A percentile compares a stretch with the other conserved stretches of the same genome.
Conservation (phyloP, 1,139 yeast genomes). For the Candida sanyaensis region DNA sequence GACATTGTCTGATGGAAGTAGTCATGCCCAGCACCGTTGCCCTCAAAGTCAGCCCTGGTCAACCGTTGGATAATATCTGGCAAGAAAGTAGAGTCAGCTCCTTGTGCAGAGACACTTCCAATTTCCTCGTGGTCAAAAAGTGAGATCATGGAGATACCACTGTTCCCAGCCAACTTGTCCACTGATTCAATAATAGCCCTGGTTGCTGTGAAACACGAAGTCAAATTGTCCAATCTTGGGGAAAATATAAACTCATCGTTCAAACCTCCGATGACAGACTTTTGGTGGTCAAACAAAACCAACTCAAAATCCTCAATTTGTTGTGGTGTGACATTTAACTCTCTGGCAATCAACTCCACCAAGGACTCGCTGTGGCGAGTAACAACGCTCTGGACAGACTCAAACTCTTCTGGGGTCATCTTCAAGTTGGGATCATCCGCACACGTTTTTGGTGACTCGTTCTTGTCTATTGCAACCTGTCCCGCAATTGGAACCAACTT, state of each 20-base stretch:
- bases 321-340: conserved; percentile 47
- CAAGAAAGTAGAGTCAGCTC: conserved; percentile 90
- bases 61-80: conserved; percentile 76
- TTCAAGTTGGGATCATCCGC: conserved; percentile 47
- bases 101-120: conserved; percentile 93
- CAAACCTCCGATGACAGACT: conserved; percentile 81
- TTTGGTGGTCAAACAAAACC: conserved; percentile 83
- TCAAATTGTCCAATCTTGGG: conserved; percentile 90
- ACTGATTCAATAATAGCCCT: conserved; percentile 66
- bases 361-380: conserved; percentile 77
- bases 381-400: conserved; percentile 64
- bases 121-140: conserved; percentile 94
- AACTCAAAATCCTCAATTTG: conserved; percentile 90
- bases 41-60: conserved; percentile 40
- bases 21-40: conserved; percentile 14
- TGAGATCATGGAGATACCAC: conserved; percentile 70
- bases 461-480: conserved; percentile 44
- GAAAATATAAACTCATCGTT: conserved; percentile 89
- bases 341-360: conserved; percentile 66
- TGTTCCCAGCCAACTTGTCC: conserved; percentile 41
- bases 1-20: conserved; percentile 66
- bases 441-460: conserved; percentile 33
- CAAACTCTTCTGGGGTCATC: conserved; percentile 56
- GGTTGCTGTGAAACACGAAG: conserved; percentile 80
- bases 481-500: conserved; percentile 89